Percentiles rank a stretch among this genome's conserved stretches.
These are phyloP conservation scores for Exophiala xenobiotica DNA, from an alignment of 2,329 filamentous ascomycete genomes.

Conservation along the genomic window DNA sequence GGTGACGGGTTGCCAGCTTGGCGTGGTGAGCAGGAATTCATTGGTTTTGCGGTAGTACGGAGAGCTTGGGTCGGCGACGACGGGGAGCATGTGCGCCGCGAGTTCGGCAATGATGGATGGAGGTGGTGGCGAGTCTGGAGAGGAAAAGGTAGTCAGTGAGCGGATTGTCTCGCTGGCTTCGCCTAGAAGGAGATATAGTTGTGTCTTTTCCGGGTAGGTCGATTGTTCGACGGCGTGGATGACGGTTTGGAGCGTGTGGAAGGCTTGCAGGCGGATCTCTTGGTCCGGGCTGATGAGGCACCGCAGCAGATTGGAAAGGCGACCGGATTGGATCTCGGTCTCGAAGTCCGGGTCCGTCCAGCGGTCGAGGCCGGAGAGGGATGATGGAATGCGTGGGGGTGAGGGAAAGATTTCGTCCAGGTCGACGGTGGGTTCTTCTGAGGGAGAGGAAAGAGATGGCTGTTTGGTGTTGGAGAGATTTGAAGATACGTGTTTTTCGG, in stretches of 20 bases:
- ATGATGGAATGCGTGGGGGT: slow-evolving; percentile 45
- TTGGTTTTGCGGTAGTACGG: slow-evolving; percentile 85
- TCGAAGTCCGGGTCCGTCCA: slow-evolving; percentile 64
- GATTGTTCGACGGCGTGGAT: slow-evolving; percentile 55
- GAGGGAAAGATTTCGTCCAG: slow-evolving; percentile 55
- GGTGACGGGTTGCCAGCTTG: slow-evolving; percentile 67
- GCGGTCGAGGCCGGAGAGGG: slow-evolving; percentile 48
- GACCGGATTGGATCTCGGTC: slow-evolving; percentile 71
- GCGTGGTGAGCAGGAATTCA: slow-evolving; percentile 73
- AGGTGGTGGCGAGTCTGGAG: slow-evolving; percentile 55
- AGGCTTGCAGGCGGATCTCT: slow-evolving; percentile 76
- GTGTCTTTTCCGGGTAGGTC: slow-evolving; percentile 60
- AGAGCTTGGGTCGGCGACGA: slow-evolving; percentile 75
- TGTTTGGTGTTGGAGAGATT: not conserved
- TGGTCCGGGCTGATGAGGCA: slow-evolving; percentile 73
- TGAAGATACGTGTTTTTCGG: not conserved
- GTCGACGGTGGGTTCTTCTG: slow-evolving; percentile 35
- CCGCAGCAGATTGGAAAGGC: slow-evolving; percentile 67
- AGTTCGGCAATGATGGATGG: slow-evolving; percentile 76
- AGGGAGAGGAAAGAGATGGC: not conserved
- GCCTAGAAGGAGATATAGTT: slow-evolving; percentile 72
- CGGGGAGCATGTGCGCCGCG: slow-evolving; percentile 63
- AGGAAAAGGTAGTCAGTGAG: too few species aligned
- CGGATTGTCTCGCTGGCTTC: slow-evolving; percentile 71
- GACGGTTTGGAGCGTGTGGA: slow-evolving; percentile 61